These are phyloP conservation scores for Haplographium delicatum DNA, from an alignment of 495 filamentous ascomycete genomes.

Conservation along the genomic window DNA sequence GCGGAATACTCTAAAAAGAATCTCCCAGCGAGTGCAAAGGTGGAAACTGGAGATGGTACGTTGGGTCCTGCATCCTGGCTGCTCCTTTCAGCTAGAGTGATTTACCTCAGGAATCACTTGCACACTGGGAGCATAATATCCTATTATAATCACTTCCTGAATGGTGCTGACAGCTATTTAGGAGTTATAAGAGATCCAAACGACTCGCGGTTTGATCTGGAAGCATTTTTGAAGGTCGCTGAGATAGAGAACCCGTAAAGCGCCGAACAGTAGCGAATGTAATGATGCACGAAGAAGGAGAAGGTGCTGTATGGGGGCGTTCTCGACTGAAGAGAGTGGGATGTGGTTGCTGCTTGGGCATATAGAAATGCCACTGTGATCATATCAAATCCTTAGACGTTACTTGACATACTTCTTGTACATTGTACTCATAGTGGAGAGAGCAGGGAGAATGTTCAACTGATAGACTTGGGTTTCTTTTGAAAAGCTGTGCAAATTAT, in stretches of 20 bases:
- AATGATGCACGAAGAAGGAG: slow-evolving; percentile 23
- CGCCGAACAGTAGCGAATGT: neutral
- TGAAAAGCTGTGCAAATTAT: too few species aligned
- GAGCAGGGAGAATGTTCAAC: slow-evolving; percentile 1
- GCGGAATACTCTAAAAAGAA: slow-evolving; percentile 76
- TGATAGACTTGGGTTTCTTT: neutral
- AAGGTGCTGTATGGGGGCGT: slow-evolving; percentile 13
- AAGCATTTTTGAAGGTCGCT: slow-evolving; percentile 70
- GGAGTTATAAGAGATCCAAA: slow-evolving; percentile 79
- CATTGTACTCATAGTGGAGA: slow-evolving; percentile 28
- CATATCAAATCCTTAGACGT: slow-evolving; percentile 26
- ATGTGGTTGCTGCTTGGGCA: slow-evolving; percentile 7
- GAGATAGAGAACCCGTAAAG: slow-evolving; percentile 45
- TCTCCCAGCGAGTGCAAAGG: slow-evolving; percentile 34
- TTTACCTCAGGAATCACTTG: too few species aligned
- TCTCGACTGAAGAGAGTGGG: too few species aligned
- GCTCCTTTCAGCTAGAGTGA: too few species aligned
- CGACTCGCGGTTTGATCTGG: slow-evolving; percentile 84
- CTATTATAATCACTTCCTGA: too few species aligned
- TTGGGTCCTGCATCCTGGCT: slow-evolving; percentile 5
- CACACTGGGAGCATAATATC: too few species aligned
- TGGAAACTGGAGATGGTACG: slow-evolving; percentile 34
- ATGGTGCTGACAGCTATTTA: slow-evolving; percentile 20
- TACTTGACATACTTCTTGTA: slow-evolving; percentile 27
- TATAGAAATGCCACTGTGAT: slow-evolving; percentile 16